These are phyloP conservation scores for Chlorella sp. DNA, from an alignment of 139 green algal species.

Conservation along the genomic window DNA sequence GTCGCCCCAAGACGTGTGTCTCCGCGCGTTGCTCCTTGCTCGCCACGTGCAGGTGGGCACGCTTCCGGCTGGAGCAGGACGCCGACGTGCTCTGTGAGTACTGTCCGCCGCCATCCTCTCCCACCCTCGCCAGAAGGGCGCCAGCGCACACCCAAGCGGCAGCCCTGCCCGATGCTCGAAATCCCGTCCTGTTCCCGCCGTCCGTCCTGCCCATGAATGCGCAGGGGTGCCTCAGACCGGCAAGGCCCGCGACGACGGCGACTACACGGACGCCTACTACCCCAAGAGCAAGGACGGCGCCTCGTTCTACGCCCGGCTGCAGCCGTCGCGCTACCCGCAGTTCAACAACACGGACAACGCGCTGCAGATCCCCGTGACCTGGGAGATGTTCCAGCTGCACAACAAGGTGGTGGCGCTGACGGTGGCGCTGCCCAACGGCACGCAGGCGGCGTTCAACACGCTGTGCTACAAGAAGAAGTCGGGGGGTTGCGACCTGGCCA, in stretches of 20 bases:
- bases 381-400: slow-evolving; percentile 19
- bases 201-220: neutral
- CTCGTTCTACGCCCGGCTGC: slow-evolving; percentile 10
- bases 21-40: no score
- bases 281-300: neutral
- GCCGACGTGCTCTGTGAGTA: slow-evolving; percentile 7
- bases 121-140: no score
- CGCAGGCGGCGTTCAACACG: neutral
- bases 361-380: slow-evolving; percentile 6
- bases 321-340: neutral
- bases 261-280: neutral
- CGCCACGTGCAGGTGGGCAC: neutral
- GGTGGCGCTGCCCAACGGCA: neutral
- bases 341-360: neutral
- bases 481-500: neutral
- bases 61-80: slow-evolving; percentile 1
- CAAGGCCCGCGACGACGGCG: slow-evolving; percentile 6
- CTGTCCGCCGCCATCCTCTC: no score
- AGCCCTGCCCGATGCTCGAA: no score
- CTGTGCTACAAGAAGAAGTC: neutral
- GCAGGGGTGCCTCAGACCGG: slow-evolving; percentile 10
- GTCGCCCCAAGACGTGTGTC: no score
- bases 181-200: neutral
- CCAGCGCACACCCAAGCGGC: no score
- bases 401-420: slow-evolving; percentile 2